Evolutionary conservation across 192 early-diverging fungal species (phyloP), one percentile per base, ranked within the genome.

Genomic region (Kappamyces sp.): DNA sequence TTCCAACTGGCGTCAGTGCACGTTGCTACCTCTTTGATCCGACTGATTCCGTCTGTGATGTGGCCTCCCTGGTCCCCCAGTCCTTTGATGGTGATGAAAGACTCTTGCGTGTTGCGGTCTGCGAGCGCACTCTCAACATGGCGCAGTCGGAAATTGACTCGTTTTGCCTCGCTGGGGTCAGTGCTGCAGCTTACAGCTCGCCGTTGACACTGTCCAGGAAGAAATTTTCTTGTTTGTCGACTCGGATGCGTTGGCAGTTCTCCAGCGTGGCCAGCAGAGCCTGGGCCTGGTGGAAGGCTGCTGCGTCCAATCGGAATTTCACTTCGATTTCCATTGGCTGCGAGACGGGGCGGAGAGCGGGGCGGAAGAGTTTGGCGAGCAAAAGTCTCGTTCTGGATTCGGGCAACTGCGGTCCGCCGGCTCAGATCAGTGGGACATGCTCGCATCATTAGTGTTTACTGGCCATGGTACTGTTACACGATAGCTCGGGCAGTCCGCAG

Each of bases 321-420:
- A 59, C 37, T 46, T 59, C 57, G 3, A 59, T 44, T 59, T 59
- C 57, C 57, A 59, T 59, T 15, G n/a, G n/a, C n/a, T n/a, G n/a
- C n/a, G n/a, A n/a, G n/a, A n/a, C n/a, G n/a, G n/a, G n/a, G n/a
- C n/a, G n/a, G n/a, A n/a, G n/a, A n/a, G n/a, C n/a, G n/a, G n/a
- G n/a, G n/a, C n/a, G n/a, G n/a, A n/a, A n/a, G n/a, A n/a, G n/a
- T n/a, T n/a, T n/a, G n/a, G n/a, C n/a, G n/a, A n/a, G n/a, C n/a
- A n/a, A n/a, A n/a, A n/a, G n/a, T n/a, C n/a, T n/a, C n/a, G n/a
- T n/a, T n/a, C n/a, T n/a, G n/a, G n/a, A n/a, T n/a, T n/a, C n/a
- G n/a, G n/a, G n/a, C n/a, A n/a, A n/a, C n/a, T n/a, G n/a, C n/a
- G n/a, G n/a, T n/a, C n/a, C n/a, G n/a, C n/a, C n/a, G n/a, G n/a